These are phyloP conservation scores for Skeletonema costatum DNA, from an alignment of 108 stramenopile species.

Conservation along the genomic window DNA sequence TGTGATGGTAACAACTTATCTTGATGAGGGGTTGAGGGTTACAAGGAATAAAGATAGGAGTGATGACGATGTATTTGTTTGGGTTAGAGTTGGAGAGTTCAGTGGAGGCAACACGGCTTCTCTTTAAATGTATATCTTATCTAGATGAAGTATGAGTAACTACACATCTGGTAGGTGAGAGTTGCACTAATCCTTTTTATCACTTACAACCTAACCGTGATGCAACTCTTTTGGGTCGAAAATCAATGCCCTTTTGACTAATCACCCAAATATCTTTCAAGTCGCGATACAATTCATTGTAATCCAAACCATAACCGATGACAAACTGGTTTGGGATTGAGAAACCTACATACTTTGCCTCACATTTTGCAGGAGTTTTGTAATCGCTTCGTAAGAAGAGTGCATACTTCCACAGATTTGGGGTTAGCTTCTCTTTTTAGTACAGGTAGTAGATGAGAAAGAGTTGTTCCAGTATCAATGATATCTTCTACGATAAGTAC, in stretches of 20 bases:
- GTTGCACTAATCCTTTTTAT: no score
- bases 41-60: constrained; percentile 62
- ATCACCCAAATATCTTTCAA: constrained; percentile 66
- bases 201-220: no score
- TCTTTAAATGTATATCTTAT: constrained; percentile 3
- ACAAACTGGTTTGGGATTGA: constrained; percentile 69
- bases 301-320: constrained; percentile 70
- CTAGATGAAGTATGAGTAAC: not conserved
- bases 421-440: constrained; percentile 9
- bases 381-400: constrained; percentile 56
- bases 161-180: no score
- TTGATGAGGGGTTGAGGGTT: constrained; percentile 76
- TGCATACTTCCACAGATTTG: constrained; percentile 43
- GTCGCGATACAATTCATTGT: constrained; percentile 70
- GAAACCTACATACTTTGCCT: constrained; percentile 66
- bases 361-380: not conserved
- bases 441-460: constrained; percentile 26
- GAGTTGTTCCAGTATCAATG: constrained; percentile 70
- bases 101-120: constrained; percentile 42
- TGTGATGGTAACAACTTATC: constrained; percentile 72
- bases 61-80: constrained; percentile 68
- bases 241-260: constrained; percentile 55
- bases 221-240: constrained; percentile 25
- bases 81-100: constrained; percentile 68
- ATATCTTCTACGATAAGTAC: constrained; percentile 75